Percentiles rank a stretch among this genome's conserved stretches.
Conservation (phyloP, 768 basidiomycete species). For the Phaffia tasmanica region DNA sequence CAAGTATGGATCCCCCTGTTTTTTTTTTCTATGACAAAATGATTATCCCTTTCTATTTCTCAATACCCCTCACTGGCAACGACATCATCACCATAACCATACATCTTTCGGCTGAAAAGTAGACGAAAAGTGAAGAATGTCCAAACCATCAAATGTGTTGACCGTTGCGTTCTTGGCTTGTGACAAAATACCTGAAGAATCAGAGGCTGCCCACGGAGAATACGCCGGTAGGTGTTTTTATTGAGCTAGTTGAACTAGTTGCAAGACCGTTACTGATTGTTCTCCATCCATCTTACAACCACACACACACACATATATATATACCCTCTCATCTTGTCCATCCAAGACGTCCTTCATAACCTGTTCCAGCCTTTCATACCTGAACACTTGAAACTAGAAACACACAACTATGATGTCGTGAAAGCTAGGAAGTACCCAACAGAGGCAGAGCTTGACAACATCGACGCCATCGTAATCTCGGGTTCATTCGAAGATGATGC, state of each 20-base stretch:
- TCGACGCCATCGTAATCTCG: slow-evolving; percentile 30
- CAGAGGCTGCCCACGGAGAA: slow-evolving; percentile 28
- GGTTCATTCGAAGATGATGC: slow-evolving; percentile 33
- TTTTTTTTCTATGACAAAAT: no score
- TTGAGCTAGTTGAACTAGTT: not conserved
- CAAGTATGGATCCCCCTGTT: no score
- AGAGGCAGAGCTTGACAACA: slow-evolving; percentile 29
- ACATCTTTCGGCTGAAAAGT: no score
- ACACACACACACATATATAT: not conserved
- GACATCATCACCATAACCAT: no score
- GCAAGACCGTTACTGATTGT: not conserved
- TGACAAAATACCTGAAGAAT: slow-evolving; percentile 28
- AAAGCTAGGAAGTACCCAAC: slow-evolving; percentile 29
- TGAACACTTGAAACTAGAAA: slow-evolving; percentile 27
- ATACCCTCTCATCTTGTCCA: not conserved
- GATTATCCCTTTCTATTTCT: no score
- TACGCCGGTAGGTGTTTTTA: slow-evolving; percentile 23
- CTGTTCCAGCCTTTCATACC: slow-evolving; percentile 31
- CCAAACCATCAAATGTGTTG: slow-evolving; percentile 5
- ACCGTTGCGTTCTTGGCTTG: slow-evolving; percentile 32
- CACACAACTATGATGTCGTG: slow-evolving; percentile 30
- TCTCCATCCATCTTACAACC: not conserved
- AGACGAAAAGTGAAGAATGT: no score
- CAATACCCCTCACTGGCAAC: no score
- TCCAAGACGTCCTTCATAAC: slow-evolving; percentile 30